These are phyloP conservation scores for Maudiozyma serrabonitensis DNA, from an alignment of 805 yeast species.

Conservation along the genomic window DNA sequence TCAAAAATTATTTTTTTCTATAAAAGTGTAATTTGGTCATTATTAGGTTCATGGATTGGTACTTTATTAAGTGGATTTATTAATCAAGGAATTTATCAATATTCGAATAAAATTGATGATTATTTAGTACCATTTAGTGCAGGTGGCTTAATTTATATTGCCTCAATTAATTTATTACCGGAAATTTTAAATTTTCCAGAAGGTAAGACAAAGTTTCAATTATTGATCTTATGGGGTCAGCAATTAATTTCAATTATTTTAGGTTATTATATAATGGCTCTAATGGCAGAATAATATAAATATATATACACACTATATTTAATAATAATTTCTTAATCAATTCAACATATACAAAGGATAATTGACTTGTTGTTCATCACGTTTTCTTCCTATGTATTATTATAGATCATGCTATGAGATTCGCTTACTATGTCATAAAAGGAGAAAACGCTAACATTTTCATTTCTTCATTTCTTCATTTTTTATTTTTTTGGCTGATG, in stretches of 20 bases:
- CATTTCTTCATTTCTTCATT: no score
- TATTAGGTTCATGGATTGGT: slow-evolving; percentile 56
- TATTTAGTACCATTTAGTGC: slow-evolving; percentile 62
- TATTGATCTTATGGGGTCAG: slow-evolving; percentile 31
- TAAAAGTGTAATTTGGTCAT: slow-evolving; percentile 26
- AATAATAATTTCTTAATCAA: no score
- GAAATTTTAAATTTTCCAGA: slow-evolving; percentile 38
- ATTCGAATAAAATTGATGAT: slow-evolving; percentile 24
- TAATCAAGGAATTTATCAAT: slow-evolving; percentile 26
- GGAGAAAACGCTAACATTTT: no score
- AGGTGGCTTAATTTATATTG: slow-evolving; percentile 67
- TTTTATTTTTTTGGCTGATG: no score
- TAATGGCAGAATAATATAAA: slow-evolving; percentile 11
- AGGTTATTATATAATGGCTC: slow-evolving; percentile 52
- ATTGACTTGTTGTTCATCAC: no score
- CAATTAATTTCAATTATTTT: slow-evolving; percentile 42
- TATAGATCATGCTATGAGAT: no score
- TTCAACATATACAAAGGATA: no score
- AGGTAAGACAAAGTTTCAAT: slow-evolving; percentile 26
- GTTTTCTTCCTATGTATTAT: no score
- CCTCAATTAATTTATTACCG: slow-evolving; percentile 67
- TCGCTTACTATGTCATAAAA: no score
- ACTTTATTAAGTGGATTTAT: slow-evolving; percentile 54
- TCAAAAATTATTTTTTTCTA: neutral
- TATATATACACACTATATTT: no score